Conservation (phyloP, 495 filamentous ascomycete species). For the Trichoderma virens region DNA sequence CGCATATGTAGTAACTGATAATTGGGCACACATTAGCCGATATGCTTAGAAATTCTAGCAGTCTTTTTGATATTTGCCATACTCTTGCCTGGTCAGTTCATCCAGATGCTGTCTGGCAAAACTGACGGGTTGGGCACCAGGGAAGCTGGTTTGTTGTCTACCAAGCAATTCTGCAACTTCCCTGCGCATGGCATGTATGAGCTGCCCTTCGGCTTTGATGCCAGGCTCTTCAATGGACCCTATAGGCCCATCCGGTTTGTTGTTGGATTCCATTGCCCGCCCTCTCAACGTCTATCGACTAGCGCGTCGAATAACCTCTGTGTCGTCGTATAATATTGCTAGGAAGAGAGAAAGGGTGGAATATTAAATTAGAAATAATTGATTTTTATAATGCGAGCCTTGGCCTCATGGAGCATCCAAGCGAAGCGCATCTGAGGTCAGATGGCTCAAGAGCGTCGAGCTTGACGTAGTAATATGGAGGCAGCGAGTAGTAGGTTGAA, state of each 20-base stretch:
- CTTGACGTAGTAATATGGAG: no score
- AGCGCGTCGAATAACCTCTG: no score
- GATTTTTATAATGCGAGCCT: no score
- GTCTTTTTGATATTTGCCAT: background rate
- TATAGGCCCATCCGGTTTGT: constrained; percentile 20
- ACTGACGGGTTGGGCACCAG: constrained; percentile 91
- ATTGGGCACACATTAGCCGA: background rate
- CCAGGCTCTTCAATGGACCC: constrained; percentile 51
- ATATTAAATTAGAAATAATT: no score
- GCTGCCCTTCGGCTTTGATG: constrained; percentile 49
- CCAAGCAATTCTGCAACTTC: constrained; percentile 72
- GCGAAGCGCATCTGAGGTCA: no score
- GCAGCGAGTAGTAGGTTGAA: no score
- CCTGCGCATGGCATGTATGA: constrained; percentile 53
- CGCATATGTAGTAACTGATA: constrained; percentile 83
- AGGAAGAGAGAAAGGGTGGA: no score
- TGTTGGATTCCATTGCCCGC: background rate
- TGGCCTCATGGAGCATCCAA: no score
- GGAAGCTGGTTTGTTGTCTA: constrained; percentile 60
- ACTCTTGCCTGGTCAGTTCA: constrained; percentile 68
- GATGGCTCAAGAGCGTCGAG: no score
- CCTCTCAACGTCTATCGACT: background rate
- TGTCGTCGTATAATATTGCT: no score
- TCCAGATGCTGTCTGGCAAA: constrained; percentile 71
- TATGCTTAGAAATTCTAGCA: background rate